Evolutionary conservation across 352 stramenopile species (phyloP), one percentile per base, ranked within the genome.

Genomic region (Blastocystis sp.): DNA sequence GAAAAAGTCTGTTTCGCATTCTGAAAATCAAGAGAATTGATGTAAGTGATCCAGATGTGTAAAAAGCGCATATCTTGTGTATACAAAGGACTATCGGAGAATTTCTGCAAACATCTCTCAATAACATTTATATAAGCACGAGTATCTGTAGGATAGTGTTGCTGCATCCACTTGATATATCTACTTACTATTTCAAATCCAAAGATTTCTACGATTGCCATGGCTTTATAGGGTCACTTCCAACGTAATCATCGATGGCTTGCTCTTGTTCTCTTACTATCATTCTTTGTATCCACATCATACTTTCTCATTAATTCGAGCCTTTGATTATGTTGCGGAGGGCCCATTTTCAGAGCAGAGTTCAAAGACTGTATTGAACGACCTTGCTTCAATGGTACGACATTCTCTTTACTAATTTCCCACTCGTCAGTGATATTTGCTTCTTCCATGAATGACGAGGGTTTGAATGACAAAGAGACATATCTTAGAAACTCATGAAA

Each of bases 131-230:
- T 43, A 39, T n/a, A 80, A 27, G 69, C 43, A n/a, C 35, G 39
- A 42, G 69, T 27, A 37, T 80, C 69, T 16, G 69, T 80, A 7
- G 69, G 69, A 42, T 63, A 58, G 46, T 80, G 58, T 80, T 80
- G 35, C 43, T 80, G 39, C 69, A 63, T 80, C 69, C 69, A 80
- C 52, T 80, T 80, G n/a, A 80, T 80, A 63, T 80, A 80, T 80
- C 69, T 80, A n/a, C n/a, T n/a, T 6, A 12, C 27, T 58, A 39
- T 43, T 37, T 61, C n/a, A 37, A 58, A 29, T 32, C 21, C 39
- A 2, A 29, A 11, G 37, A 11, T 29, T 2, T 2, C 19, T 80
- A 80, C 69, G 42, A 61, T 43, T 58, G 49, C 69, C 69, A 80
- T 6, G 69, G 69, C n/a, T 19, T 21, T 21, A 80, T 9, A 16